Evolutionary conservation across 768 basidiomycete genomes (phyloP).

Genomic region (Leccinum rimulosum): DNA sequence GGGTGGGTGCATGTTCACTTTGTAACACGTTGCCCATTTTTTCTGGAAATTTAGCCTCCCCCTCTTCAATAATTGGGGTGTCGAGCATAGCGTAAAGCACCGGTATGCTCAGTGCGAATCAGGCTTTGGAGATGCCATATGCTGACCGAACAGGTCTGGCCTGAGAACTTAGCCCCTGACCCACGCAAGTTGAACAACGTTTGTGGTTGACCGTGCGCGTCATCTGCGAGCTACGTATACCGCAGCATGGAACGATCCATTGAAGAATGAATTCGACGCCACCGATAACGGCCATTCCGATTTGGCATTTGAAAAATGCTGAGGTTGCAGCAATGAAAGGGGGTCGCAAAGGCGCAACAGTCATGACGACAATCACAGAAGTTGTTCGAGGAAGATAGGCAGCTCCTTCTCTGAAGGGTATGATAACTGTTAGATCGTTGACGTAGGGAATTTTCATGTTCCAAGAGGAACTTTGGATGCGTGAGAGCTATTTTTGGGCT

Average conservation of each 20-base stretch:
- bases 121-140: constrained; percentile 17
- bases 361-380: constrained; percentile 30
- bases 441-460: constrained; percentile 20
- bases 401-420: background rate
- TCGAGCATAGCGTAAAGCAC: constrained; percentile 21
- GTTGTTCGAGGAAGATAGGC: constrained; percentile 5
- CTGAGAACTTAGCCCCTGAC: constrained; percentile 26
- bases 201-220: constrained; percentile 1
- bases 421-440: constrained; percentile 14
- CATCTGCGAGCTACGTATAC: constrained; percentile 7
- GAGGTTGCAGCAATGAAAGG: constrained; percentile 13
- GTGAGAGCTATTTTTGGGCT: constrained; percentile 28
- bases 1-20: constrained; percentile 23
- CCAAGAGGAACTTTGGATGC: constrained; percentile 16
- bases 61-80: constrained; percentile 9
- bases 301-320: constrained; percentile 21
- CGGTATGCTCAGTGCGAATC: constrained; percentile 17
- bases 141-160: constrained; percentile 1
- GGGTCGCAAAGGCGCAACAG: constrained; percentile 10
- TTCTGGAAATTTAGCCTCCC: constrained; percentile 21
- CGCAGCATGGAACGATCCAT: constrained; percentile 22
- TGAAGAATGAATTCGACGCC: constrained; percentile 24
- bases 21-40: constrained; percentile 26
- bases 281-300: constrained; percentile 25
- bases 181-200: constrained; percentile 15